Conservation (phyloP, 2,329 filamentous ascomycete genomes). For the Zymoseptoria crescenta region DNA sequence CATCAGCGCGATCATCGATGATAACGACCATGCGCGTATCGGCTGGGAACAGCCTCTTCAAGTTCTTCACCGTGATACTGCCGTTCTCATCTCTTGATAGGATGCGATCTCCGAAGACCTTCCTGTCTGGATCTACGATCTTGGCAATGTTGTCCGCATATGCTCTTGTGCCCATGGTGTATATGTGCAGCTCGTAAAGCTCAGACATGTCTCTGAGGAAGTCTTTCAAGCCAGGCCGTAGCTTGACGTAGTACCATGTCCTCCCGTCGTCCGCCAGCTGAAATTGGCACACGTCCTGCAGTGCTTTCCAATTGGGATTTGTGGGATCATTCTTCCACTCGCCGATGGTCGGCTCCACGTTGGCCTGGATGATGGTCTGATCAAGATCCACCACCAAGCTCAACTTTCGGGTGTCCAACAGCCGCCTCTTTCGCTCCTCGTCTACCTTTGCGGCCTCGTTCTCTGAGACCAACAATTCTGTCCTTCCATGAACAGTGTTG, state of each 20-base stretch:
- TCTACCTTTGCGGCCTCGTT: slow-evolving; percentile 74
- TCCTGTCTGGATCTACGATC: slow-evolving; percentile 83
- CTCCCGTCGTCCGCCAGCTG: slow-evolving; percentile 80
- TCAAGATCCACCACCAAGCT: slow-evolving; percentile 94
- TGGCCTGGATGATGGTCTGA: slow-evolving; percentile 97
- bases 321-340: slow-evolving; percentile 87
- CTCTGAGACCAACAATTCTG: slow-evolving; percentile 74
- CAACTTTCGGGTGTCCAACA: slow-evolving; percentile 74
- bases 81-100: slow-evolving; percentile 96
- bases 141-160: slow-evolving; percentile 88
- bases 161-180: slow-evolving; percentile 97
- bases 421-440: slow-evolving; percentile 73
- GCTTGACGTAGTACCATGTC: slow-evolving; percentile 97
- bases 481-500: slow-evolving; percentile 91
- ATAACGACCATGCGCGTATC: slow-evolving; percentile 99
- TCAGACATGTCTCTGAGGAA: slow-evolving; percentile 73
- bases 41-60: slow-evolving; percentile 86
- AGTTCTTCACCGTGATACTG: slow-evolving; percentile 79
- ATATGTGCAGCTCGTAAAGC: slow-evolving; percentile 92
- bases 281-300: slow-evolving; percentile 82
- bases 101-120: slow-evolving; percentile 87
- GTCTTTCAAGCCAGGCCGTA: slow-evolving; percentile 74
- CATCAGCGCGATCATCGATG: slow-evolving; percentile 92
- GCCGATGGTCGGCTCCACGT: slow-evolving; percentile 89
- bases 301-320: slow-evolving; percentile 84